phyloP scores from a whole-genome alignment of 2,329 filamentous ascomycete genomes.

The Colletotrichum lindemuthianum region DNA sequence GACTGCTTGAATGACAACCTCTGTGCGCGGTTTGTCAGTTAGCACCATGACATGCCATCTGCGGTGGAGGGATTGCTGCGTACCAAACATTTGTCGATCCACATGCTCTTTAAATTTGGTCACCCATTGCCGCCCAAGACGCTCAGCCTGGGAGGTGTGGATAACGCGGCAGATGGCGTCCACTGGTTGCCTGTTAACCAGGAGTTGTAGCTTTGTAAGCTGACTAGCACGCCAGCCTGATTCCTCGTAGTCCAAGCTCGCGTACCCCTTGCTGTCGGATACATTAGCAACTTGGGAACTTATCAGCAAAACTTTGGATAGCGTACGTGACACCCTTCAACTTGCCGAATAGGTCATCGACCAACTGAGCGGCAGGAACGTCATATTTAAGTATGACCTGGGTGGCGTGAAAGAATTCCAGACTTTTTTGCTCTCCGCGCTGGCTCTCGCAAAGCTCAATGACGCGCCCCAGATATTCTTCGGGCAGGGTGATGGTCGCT shows the following conservation, averaged over 20 bases:
- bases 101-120: constrained; percentile 97
- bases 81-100: constrained; percentile 89
- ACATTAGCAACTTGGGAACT: not conserved
- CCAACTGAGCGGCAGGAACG: constrained; percentile 86
- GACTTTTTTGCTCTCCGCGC: constrained; percentile 84
- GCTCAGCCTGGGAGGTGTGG: constrained; percentile 82
- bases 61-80: constrained; percentile 22
- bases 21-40: constrained; percentile 48
- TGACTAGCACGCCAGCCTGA: constrained; percentile 84
- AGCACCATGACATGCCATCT: not conserved
- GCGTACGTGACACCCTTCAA: constrained; percentile 82
- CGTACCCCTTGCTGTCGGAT: constrained; percentile 79
- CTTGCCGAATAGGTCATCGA: constrained; percentile 97
- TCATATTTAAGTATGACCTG: constrained; percentile 97
- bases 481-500: constrained; percentile 88
- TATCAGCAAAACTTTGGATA: not conserved
- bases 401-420: constrained; percentile 90
- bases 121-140: constrained; percentile 88
- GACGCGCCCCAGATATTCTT: constrained; percentile 92
- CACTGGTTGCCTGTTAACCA: constrained; percentile 93
- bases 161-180: constrained; percentile 94
- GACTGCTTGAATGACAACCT: constrained; percentile 93
- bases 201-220: constrained; percentile 88
- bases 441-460: constrained; percentile 95
- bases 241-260: constrained; percentile 96